Evolutionary conservation across 163 green algal genomes (phyloP), one percentile per base, ranked within the genome.

Genomic region (Chlamydomonas reinhardtii): DNA sequence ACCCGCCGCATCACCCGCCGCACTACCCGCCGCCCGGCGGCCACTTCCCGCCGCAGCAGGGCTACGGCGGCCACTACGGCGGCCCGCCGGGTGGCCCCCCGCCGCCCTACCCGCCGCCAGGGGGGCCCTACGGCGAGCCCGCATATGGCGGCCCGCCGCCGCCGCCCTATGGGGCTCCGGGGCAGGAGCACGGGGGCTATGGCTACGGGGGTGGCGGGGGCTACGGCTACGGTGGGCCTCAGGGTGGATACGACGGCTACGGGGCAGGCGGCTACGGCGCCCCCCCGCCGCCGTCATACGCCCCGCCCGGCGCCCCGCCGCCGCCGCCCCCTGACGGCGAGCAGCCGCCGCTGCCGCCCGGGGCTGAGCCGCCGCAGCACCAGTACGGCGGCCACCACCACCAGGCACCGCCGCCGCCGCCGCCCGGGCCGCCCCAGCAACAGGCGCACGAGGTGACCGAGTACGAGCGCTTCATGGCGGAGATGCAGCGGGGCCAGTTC

Each of bases 381-480:
- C 6, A 17, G 48, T 56, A 56, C 48, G 48, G 48, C 48, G 48
- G 48, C 48, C 48, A 56, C 48, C 43, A 54, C 79, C 54, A 39
- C 39, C 22, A 66, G 69, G 25, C 39, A 39, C 59, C 68, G n/a
- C 35, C 34, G 32, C 68, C 82, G 35, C 62, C 87, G 61, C 48
- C 48, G 48, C 48, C 24, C 25, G 61, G 61, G 87, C 75, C 17
- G 72, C 82, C 59, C 14, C 65, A 56, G 54, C 22, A 34, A 20
- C 34, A 54, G 62, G 64, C 43, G 62, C 82, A 81, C 29, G 72
- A 89, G n/a, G n/a, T n/a, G 80, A 93, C 82, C 54, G 95, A 97
- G 87, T 98, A 98, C 80, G 94, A 97, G 76, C 89, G 92, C 9
- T 98, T 97, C 88, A 97, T 98, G 96, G 71, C 82, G 27, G 93